These are phyloP conservation scores for Pseudogymnoascus sp. DNA, from an alignment of 2,329 filamentous ascomycete genomes.

Conservation along the genomic window DNA sequence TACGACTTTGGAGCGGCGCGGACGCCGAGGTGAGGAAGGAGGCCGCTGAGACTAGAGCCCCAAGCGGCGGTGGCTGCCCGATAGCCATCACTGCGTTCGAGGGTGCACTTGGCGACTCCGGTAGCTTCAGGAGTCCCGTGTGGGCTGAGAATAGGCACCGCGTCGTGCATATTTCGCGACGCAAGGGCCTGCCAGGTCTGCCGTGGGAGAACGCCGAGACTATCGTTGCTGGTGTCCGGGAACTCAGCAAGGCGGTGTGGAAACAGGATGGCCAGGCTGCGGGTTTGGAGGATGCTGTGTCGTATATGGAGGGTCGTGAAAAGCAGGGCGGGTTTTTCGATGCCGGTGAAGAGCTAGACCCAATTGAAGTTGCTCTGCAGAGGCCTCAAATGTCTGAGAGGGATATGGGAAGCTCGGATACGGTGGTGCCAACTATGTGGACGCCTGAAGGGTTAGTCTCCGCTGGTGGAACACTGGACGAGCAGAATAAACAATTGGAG, in stretches of 20 bases:
- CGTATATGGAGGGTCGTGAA: background rate
- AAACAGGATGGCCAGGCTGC: background rate
- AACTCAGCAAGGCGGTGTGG: background rate
- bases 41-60: background rate
- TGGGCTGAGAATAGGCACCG: slow-evolving; percentile 1
- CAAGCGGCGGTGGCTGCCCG: background rate
- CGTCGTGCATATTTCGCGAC: background rate
- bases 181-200: background rate
- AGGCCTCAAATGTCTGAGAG: background rate
- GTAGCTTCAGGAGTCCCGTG: background rate
- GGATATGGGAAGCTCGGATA: background rate
- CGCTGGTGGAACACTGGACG: background rate
- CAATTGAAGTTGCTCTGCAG: background rate
- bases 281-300: background rate
- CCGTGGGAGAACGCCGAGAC: slow-evolving; percentile 5
- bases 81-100: background rate
- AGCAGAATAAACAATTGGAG: background rate
- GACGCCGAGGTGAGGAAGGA: slow-evolving; percentile 13
- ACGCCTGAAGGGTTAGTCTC: background rate
- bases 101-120: background rate
- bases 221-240: background rate
- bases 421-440: background rate
- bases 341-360: background rate
- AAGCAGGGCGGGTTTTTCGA: background rate
- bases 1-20: slow-evolving; percentile 45